Base-by-base conservation (phyloP, 306 rosid genomes). In the Coriaria nepalensis region DNA sequence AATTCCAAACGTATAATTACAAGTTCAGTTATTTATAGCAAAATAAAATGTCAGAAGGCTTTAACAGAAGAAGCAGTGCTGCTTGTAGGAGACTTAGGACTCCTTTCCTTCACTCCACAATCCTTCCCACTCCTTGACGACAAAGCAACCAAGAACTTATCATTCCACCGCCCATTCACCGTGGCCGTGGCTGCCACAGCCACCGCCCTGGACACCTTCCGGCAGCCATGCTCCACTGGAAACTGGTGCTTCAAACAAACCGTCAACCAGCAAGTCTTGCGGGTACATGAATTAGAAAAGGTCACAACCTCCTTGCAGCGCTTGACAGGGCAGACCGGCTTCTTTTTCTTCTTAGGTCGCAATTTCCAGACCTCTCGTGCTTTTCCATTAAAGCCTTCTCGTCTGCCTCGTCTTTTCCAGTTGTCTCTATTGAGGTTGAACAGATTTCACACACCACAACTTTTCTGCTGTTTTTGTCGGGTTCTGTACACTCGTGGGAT, bases 241-340 rank as follows among this genome's bases (percentile, higher is more conserved):
- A 90, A 85, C 4, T 94, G 83, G 53, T 85, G 98, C 63, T 65
- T 79, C 63, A 90, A 82, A 54, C 95, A 85, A 41, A 90, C 85
- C 65, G 77, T 90, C 15, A 73, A 2, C 6, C 68, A 64, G 65
- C 98, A 90, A 11, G 71, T 75, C 56, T 85, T 85, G 66, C 98
- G 84, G 0, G 66, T 67, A 45, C 78, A 74, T 4, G 73, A 41
- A 49, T 85, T 90, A 0, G 98, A 81, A 63, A 90, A 90, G 0
- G 98, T 81, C 56, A 90, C 41, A 44, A 71, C 41, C 56, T 73
- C 79, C 74, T 70, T 82, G 74, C 95, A 90, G 5, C 95, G 74
- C 67, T 46, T 67, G 0, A 73, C 94, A 0, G 95, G 82, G 40
- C 98, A 90, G 2, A 57, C 63, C 0, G 85, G 94, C 44, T 85